Evolutionary conservation across 331 rosid genomes (phyloP).

Genomic region (Rhamnella rubrinervis): DNA sequence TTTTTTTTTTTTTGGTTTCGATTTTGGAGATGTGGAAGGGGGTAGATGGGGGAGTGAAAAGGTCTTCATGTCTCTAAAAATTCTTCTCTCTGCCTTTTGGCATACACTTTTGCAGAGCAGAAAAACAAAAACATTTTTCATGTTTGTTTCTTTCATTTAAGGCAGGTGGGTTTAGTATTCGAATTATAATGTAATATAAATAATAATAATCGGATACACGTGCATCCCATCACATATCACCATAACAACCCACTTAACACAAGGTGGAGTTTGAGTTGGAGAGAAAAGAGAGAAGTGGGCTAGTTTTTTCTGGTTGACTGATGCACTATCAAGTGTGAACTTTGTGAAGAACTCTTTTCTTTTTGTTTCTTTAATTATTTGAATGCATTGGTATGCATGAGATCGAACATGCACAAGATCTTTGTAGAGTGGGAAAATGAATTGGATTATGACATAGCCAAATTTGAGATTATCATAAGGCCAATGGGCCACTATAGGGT

Average conservation of each 20-base stretch:
- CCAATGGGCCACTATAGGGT: no score
- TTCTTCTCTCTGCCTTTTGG: slow-evolving; percentile 25
- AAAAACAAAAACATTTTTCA: slow-evolving; percentile 24
- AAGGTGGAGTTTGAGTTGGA: slow-evolving; percentile 31
- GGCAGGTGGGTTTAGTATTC: slow-evolving; percentile 44
- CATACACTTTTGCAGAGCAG: slow-evolving; percentile 38
- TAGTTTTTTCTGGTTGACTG: slow-evolving; percentile 16
- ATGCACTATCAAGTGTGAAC: slow-evolving; percentile 18
- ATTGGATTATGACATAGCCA: background rate
- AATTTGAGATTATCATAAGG: no score
- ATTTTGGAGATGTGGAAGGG: slow-evolving; percentile 8
- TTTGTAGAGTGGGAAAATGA: background rate
- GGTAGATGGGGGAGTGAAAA: background rate
- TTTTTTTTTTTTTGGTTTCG: slow-evolving; percentile 1
- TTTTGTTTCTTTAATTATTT: background rate
- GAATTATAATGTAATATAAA: slow-evolving; percentile 24
- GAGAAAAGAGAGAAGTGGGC: slow-evolving; percentile 12
- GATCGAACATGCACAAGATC: no score
- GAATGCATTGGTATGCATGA: no score
- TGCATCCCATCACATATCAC: slow-evolving; percentile 42
- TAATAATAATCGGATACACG: slow-evolving; percentile 46
- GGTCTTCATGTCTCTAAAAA: background rate
- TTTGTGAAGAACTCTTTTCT: background rate
- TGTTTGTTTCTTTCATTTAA: slow-evolving; percentile 37
- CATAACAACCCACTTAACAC: slow-evolving; percentile 42